These are phyloP conservation scores for Cylindrodendrum hubeiense DNA, from an alignment of 2,329 filamentous ascomycete genomes.

Conservation along the genomic window DNA sequence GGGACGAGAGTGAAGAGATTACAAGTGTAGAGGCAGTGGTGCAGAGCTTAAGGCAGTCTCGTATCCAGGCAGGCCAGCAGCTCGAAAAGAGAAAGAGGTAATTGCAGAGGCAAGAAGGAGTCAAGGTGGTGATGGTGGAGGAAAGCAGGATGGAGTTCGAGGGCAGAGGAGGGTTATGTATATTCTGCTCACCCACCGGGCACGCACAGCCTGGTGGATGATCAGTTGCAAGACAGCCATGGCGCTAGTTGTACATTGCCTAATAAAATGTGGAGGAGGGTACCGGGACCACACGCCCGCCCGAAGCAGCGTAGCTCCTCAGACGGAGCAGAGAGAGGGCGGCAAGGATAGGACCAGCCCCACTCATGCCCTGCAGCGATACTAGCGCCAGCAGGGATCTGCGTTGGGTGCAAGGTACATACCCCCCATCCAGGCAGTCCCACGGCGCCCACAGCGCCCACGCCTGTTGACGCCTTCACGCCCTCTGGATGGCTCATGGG, in stretches of 20 bases:
- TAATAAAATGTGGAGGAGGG: conserved; percentile 46
- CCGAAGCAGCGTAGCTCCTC: conserved; percentile 37
- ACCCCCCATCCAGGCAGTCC: conserved; percentile 29
- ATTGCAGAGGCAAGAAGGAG: conserved; percentile 37
- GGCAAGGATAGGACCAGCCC: conserved; percentile 32
- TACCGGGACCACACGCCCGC: conserved; percentile 43
- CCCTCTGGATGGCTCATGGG: conserved; percentile 29
- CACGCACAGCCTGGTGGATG: conserved; percentile 46
- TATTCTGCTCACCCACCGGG: conserved; percentile 43
- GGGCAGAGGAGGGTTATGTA: conserved; percentile 44
- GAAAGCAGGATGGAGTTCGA: conserved; percentile 34
- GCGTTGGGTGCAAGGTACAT: conserved; percentile 33
- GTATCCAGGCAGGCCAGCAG: conserved; percentile 31
- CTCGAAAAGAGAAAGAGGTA: conserved; percentile 35
- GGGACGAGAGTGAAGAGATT: conserved; percentile 31
- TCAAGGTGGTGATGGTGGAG: conserved; percentile 36
- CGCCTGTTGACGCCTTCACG: conserved; percentile 24
- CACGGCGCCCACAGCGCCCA: conserved; percentile 24
- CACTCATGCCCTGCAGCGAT: conserved; percentile 48
- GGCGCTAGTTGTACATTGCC: conserved; percentile 46
- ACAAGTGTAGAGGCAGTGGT: conserved; percentile 27
- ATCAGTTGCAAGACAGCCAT: conserved; percentile 43
- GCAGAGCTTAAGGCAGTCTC: conserved; percentile 16
- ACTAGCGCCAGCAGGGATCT: conserved; percentile 37
- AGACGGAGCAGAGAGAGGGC: conserved; percentile 29